Percentiles rank a stretch among this genome's conserved stretches.
phyloP scores from a whole-genome alignment of 2,329 filamentous ascomycete genomes.

The Ilyonectria destructans region DNA sequence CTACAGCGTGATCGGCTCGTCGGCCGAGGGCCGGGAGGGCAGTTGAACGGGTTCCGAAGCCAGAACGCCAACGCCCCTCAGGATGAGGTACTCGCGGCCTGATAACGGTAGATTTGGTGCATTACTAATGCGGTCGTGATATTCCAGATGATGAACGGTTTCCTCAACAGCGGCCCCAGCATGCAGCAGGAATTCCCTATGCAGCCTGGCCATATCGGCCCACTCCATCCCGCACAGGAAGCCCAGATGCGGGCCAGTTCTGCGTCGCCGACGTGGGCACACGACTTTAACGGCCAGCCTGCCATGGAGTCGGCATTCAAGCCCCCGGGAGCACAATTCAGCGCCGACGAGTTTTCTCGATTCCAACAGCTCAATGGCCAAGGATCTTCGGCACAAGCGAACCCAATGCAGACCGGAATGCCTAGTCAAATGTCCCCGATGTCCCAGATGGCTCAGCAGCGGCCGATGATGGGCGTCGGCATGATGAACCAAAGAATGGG shows the following conservation, averaged over 20 bases:
- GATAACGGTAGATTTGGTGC: conserved; percentile 25
- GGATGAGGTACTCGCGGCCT: conserved; percentile 74
- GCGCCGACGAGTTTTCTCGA: conserved; percentile 86
- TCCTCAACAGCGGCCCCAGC: conserved; percentile 84
- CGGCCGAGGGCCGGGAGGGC: conserved; percentile 79
- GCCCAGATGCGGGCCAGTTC: conserved; percentile 69
- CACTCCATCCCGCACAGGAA: conserved; percentile 66
- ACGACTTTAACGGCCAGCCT: conserved; percentile 71
- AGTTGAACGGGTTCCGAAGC: conserved; percentile 85
- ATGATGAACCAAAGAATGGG: conserved; percentile 69
- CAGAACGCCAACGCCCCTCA: conserved; percentile 78
- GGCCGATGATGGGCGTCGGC: conserved; percentile 73
- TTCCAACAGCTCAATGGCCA: conserved; percentile 84
- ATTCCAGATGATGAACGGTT: conserved; percentile 90
- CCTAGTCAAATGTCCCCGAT: conserved; percentile 63
- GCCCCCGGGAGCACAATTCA: conserved; percentile 76
- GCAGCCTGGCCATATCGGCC: conserved; percentile 63
- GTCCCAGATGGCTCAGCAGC: conserved; percentile 68
- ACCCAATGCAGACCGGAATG: conserved; percentile 72
- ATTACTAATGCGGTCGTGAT: conserved; percentile 51
- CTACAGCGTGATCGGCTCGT: conserved; percentile 92
- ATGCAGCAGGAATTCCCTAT: conserved; percentile 71
- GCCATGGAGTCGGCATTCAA: conserved; percentile 82
- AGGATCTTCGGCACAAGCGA: conserved; percentile 65
- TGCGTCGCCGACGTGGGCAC: conserved; percentile 69